Conservation (phyloP, 2,329 filamentous ascomycete genomes). For the Pyrenophora tritici-repentis region DNA sequence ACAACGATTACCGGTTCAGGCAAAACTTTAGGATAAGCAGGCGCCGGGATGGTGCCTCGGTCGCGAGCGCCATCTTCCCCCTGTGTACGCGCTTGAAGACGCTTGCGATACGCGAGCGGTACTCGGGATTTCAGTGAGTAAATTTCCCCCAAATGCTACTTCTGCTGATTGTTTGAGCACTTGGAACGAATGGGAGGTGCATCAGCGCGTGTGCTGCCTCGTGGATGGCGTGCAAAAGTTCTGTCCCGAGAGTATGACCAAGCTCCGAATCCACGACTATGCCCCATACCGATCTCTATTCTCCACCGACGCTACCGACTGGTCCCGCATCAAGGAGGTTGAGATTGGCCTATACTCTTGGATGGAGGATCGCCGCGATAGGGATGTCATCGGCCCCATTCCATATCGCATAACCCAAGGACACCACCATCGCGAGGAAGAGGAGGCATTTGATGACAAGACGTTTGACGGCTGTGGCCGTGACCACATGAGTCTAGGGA, state of each 20-base stretch:
- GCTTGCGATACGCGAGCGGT: slow-evolving; percentile 40
- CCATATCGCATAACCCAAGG: slow-evolving; percentile 43
- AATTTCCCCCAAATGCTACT: neutral
- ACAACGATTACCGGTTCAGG: slow-evolving; percentile 46
- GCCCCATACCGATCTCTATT: slow-evolving; percentile 44
- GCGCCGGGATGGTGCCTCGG: slow-evolving; percentile 40
- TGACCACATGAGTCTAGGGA: slow-evolving; percentile 42
- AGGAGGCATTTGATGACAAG: slow-evolving; percentile 45
- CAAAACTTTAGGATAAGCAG: slow-evolving; percentile 42
- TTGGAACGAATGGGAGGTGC: slow-evolving; percentile 47
- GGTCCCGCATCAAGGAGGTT: slow-evolving; percentile 38
- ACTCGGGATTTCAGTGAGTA: slow-evolving; percentile 39
- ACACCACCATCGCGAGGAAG: slow-evolving; percentile 41
- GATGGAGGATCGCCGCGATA: slow-evolving; percentile 44
- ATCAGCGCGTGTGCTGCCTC: slow-evolving; percentile 45
- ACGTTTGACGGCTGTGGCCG: slow-evolving; percentile 39
- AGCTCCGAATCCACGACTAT: slow-evolving; percentile 43
- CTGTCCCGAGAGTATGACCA: slow-evolving; percentile 39
- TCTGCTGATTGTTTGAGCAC: slow-evolving; percentile 26
- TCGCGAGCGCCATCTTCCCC: slow-evolving; percentile 42
- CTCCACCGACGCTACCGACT: slow-evolving; percentile 38
- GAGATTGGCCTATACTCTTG: slow-evolving; percentile 42
- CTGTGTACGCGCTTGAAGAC: slow-evolving; percentile 38
- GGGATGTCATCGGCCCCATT: slow-evolving; percentile 40
- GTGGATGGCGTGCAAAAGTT: slow-evolving; percentile 40